Base-by-base conservation (phyloP, 2,329 filamentous ascomycete species). In the Colletotrichum eremochloae region DNA sequence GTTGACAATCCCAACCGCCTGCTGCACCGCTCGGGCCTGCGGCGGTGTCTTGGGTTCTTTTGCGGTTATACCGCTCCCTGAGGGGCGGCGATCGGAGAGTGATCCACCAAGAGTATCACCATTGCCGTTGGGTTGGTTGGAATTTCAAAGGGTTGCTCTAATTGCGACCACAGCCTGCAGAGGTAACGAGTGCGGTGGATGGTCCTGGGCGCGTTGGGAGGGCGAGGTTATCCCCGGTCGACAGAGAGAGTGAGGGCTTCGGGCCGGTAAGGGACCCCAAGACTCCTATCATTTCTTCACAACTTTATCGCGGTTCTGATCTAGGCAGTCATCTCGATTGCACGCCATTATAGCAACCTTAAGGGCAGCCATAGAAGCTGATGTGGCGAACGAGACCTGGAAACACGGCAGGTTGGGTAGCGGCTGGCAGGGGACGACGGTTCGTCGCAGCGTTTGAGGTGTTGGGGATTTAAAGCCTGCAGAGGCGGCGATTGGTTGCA, bases 11-110 rank as follows among this genome's bases (percentile, higher is more conserved):
- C 18, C 24, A 68, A 42, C 57, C 46, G 50, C 50, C 31, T 50
- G 53, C 70, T 64, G 70, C 70, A 70, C 48, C 60, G 55, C 66
- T 72, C 67, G 70, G 70, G 36, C 67, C 48, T 70, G 55, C 55
- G 31, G 55, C 42, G 20, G 67, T 70, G 61, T 48, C 61, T 42
- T 33, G 15, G 40, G 33, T 50, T 50, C 46, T 55, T 44, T 46
- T 60, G 44, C 50, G 18, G 57, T 57, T 42, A 24, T 31, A 33
- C 42, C 58, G 46, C 5, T 20, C 36, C n/a, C 31, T 9, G 18
- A 57, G 42, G 24, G 65, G 58, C 20, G 12, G 48, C 24, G 24
- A 24, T 24, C 24, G 38, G 46, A 46, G 40, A 42, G 31, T 50
- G 48, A 36, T 38, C 66, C 61, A 56, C 46, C 48, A 15, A 40